phyloP scores from a whole-genome alignment of 176 grass and related monocot genomes.

The Avena atlantica region DNA sequence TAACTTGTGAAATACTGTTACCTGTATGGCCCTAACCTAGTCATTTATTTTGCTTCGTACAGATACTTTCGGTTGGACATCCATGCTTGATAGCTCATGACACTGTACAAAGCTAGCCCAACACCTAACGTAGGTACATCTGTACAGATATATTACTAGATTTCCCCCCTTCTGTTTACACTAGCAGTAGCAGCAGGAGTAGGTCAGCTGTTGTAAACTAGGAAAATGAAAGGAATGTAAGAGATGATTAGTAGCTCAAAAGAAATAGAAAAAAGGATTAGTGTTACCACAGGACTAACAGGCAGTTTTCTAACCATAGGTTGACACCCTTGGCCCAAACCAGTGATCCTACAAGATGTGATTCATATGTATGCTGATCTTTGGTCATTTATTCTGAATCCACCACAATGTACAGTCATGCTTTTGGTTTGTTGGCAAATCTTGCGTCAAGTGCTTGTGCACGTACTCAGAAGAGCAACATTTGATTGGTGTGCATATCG shows the following conservation, averaged over 20 bases:
- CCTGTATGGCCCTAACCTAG: slow-evolving; percentile 14
- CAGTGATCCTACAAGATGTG: slow-evolving; percentile 20
- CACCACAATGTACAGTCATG: slow-evolving; percentile 25
- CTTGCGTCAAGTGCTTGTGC: slow-evolving; percentile 8
- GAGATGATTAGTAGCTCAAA: slow-evolving; percentile 37
- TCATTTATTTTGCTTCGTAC: slow-evolving; percentile 17
- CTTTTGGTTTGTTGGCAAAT: not conserved
- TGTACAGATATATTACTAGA: slow-evolving; percentile 58
- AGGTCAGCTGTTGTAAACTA: slow-evolving; percentile 59
- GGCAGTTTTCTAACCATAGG: slow-evolving; percentile 17
- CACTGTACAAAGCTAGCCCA: slow-evolving; percentile 68
- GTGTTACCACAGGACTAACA: slow-evolving; percentile 35
- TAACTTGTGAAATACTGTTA: slow-evolving; percentile 9
- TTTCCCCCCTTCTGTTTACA: slow-evolving; percentile 44
- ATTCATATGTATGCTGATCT: not conserved
- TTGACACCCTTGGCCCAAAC: not conserved
- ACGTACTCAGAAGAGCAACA: not conserved
- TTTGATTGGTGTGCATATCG: not conserved
- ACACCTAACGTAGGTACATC: slow-evolving; percentile 30
- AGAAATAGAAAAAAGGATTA: slow-evolving; percentile 43
- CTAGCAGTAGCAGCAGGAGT: slow-evolving; percentile 47
- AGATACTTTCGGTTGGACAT: slow-evolving; percentile 34
- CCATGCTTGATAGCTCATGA: slow-evolving; percentile 21
- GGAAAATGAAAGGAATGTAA: slow-evolving; percentile 38
- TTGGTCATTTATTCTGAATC: not conserved